Percentiles rank a stretch among this genome's conserved stretches.
phyloP scores from a whole-genome alignment of 2,329 filamentous ascomycete species.

The Cladosporium austrohemisphaericum region DNA sequence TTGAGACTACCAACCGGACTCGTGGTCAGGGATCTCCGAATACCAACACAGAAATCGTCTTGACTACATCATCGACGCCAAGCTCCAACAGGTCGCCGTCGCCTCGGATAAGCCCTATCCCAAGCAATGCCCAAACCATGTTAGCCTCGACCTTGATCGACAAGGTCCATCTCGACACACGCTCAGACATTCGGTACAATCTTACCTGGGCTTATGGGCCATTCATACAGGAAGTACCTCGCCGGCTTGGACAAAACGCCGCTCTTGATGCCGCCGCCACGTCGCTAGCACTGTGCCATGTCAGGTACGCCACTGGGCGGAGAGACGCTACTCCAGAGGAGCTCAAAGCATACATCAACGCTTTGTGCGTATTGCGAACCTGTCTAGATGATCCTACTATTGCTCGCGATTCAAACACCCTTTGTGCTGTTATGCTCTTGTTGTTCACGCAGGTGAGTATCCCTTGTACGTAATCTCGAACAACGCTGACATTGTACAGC shows the following conservation, averaged over 20 bases:
- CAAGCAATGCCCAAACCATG: neutral
- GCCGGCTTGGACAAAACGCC: conserved; percentile 12
- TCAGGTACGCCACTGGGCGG: conserved; percentile 1
- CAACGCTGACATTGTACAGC: neutral
- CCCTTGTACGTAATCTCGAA: neutral
- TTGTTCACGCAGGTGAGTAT: conserved; percentile 14
- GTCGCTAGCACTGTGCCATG: conserved; percentile 11
- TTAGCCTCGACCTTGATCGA: conserved; percentile 7
- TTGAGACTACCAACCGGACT: conserved; percentile 1
- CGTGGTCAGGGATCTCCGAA: neutral
- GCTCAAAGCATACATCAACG: conserved; percentile 9
- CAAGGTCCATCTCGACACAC: neutral
- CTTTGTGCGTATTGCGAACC: conserved; percentile 6
- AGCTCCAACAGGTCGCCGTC: neutral
- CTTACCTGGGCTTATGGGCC: conserved; percentile 13
- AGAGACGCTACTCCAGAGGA: neutral
- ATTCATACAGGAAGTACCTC: conserved; percentile 13
- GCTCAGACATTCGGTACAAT: conserved; percentile 12
- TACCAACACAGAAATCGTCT: neutral
- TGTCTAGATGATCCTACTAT: conserved; percentile 10
- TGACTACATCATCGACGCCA: neutral
- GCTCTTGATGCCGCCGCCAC: conserved; percentile 17
- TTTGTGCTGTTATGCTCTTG: conserved; percentile 18
- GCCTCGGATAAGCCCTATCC: neutral
- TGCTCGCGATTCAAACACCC: conserved; percentile 14